These are phyloP conservation scores for Leccinum angustisporum DNA, from an alignment of 1,284 basidiomycete species.

Conservation along the genomic window DNA sequence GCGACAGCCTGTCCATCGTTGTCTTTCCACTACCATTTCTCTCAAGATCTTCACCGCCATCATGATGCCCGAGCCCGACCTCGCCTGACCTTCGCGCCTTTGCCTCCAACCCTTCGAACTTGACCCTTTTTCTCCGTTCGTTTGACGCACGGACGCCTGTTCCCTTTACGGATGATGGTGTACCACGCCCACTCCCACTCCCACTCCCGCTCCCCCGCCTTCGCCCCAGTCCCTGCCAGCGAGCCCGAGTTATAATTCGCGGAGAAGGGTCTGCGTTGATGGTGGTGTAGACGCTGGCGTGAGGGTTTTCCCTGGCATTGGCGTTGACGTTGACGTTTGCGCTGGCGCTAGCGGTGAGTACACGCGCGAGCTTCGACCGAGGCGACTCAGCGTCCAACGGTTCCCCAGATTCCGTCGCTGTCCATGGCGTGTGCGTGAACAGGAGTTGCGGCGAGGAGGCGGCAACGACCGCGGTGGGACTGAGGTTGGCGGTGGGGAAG, in stretches of 20 bases:
- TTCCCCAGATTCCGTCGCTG: background rate
- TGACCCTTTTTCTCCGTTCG: constrained; percentile 2
- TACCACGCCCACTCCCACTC: background rate
- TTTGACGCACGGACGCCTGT: constrained; percentile 1
- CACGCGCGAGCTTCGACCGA: constrained; percentile 23
- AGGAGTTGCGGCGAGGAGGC: background rate
- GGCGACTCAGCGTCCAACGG: constrained; percentile 16
- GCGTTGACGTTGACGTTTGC: background rate
- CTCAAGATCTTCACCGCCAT: background rate
- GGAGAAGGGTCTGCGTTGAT: background rate
- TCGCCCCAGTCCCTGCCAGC: background rate
- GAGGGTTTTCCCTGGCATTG: background rate
- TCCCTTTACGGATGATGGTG: constrained; percentile 3
- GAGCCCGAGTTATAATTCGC: background rate
- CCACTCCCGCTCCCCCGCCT: background rate
- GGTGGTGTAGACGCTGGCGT: background rate
- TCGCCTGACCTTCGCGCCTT: background rate
- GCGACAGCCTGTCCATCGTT: background rate
- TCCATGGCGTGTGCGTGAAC: background rate
- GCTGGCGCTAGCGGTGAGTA: background rate
- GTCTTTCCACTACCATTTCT: background rate
- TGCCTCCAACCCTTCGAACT: constrained; percentile 6
- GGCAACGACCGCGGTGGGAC: background rate
- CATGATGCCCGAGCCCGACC: background rate
- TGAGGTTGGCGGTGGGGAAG: background rate